Conservation (phyloP, 2,329 filamentous ascomycete species). For the Beauveria sp. region DNA sequence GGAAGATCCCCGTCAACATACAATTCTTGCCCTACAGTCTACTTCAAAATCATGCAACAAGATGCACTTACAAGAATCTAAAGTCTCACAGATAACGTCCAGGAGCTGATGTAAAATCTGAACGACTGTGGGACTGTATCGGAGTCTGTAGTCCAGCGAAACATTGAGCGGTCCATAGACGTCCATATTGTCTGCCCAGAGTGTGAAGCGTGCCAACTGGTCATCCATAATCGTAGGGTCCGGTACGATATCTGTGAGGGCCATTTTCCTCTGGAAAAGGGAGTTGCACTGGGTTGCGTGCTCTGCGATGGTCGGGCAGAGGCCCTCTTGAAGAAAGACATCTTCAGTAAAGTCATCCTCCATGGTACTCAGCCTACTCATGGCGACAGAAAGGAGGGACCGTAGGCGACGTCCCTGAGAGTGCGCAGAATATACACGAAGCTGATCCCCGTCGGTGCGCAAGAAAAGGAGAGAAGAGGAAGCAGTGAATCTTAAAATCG, state of each 20-base stretch:
- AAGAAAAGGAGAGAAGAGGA: background rate
- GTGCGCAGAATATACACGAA: background rate
- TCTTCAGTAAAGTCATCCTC: slow-evolving; percentile 14
- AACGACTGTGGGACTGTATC: slow-evolving; percentile 20
- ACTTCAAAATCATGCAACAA: background rate
- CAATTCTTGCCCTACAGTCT: background rate
- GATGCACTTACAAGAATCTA: slow-evolving; percentile 1
- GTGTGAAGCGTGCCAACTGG: slow-evolving; percentile 12
- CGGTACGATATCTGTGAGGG: slow-evolving; percentile 17
- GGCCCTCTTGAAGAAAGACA: slow-evolving; percentile 22
- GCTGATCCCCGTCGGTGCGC: background rate
- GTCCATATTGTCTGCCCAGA: slow-evolving; percentile 12
- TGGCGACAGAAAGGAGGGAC: background rate
- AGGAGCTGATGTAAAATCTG: slow-evolving; percentile 17
- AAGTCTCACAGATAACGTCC: background rate
- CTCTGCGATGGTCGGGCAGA: slow-evolving; percentile 21
- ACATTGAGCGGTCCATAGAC: slow-evolving; percentile 19
- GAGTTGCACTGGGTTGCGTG: slow-evolving; percentile 20
- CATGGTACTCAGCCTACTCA: background rate
- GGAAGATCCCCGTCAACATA: background rate
- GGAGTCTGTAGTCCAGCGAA: slow-evolving; percentile 23
- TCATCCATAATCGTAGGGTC: slow-evolving; percentile 20
- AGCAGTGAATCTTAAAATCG: background rate
- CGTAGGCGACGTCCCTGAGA: background rate
- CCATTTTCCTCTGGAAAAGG: slow-evolving; percentile 20